A percentile compares a stretch with the other conserved stretches of the same genome.
Conservation (phyloP, 2,329 filamentous ascomycete genomes). For the Arthroderma sp. region DNA sequence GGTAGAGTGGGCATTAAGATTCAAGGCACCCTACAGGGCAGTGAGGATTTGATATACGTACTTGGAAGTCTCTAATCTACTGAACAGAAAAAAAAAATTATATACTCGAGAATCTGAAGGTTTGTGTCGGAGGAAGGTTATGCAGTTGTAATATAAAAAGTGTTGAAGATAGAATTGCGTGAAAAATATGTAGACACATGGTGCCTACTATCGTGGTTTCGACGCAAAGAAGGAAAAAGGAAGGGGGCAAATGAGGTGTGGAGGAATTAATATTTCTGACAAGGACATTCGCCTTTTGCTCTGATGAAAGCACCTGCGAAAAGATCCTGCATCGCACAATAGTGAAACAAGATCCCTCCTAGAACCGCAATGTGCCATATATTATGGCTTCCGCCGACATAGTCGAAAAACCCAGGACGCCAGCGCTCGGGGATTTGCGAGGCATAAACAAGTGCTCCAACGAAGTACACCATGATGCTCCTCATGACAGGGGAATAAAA, state of each 20-base stretch:
- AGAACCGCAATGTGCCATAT: slow-evolving; percentile 94
- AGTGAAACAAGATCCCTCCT: slow-evolving; percentile 94
- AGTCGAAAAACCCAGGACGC: slow-evolving; percentile 87
- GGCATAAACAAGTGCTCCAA: slow-evolving; percentile 76
- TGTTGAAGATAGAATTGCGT: too few relatives aligned
- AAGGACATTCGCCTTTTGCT: slow-evolving; percentile 38
- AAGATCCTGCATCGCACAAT: slow-evolving; percentile 88
- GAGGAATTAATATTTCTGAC: slow-evolving; percentile 1
- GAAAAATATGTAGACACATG: too few relatives aligned
- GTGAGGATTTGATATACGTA: too few relatives aligned
- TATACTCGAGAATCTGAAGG: too few relatives aligned
- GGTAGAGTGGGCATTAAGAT: too few relatives aligned
- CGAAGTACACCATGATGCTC: slow-evolving; percentile 72
- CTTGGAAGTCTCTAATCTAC: too few relatives aligned
- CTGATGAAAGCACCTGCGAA: slow-evolving; percentile 65
- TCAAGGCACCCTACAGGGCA: too few relatives aligned
- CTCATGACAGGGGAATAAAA: slow-evolving; percentile 85
- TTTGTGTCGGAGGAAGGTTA: too few relatives aligned
- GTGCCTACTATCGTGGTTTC: too few relatives aligned
- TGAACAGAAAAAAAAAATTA: too few relatives aligned
- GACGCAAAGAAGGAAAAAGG: neutral
- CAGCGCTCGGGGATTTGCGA: slow-evolving; percentile 87
- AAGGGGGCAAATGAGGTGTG: neutral
- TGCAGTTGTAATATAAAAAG: too few relatives aligned
- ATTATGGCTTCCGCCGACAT: slow-evolving; percentile 89